phyloP scores from a whole-genome alignment of 2,329 filamentous ascomycete species.

The Fusarium pininemorale region DNA sequence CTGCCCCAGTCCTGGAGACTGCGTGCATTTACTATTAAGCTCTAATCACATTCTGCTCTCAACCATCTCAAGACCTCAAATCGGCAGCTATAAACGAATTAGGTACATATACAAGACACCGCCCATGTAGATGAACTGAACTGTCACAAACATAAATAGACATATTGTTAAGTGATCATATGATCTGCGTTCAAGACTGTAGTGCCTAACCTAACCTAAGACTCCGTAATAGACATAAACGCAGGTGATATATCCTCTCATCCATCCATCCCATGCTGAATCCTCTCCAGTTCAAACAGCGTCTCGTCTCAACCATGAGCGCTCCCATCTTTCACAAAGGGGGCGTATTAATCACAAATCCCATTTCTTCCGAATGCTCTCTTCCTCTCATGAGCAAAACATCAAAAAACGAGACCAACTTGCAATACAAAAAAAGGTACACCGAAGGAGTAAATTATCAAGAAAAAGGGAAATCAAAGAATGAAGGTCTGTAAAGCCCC shows the following conservation, averaged over 20 bases:
- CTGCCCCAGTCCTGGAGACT: not conserved
- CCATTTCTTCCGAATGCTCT: conserved; percentile 18
- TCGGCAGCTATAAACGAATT: not conserved
- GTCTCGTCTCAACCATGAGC: conserved; percentile 36
- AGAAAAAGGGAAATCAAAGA: conserved; percentile 44
- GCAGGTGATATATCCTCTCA: conserved; percentile 39
- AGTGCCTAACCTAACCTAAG: conserved; percentile 36
- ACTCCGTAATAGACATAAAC: conserved; percentile 44
- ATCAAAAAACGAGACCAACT: conserved; percentile 33
- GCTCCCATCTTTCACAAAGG: conserved; percentile 18
- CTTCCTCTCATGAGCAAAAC: conserved; percentile 23
- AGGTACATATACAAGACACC: not conserved
- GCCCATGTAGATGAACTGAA: not conserved
- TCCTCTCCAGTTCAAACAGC: conserved; percentile 19
- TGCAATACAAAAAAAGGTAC: conserved; percentile 42
- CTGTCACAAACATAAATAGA: not conserved
- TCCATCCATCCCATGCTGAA: conserved; percentile 29
- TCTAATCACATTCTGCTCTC: not conserved
- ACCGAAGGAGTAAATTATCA: conserved; percentile 47
- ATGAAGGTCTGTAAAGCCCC: conserved; percentile 40
- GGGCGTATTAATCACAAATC: conserved; percentile 36
- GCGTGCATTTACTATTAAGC: not conserved
- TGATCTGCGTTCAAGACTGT: conserved; percentile 42
- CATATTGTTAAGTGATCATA: conserved; percentile 24
- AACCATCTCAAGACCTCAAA: not conserved